Conservation (phyloP, 441 rosid genomes). For the Populus hybrid region DNA sequence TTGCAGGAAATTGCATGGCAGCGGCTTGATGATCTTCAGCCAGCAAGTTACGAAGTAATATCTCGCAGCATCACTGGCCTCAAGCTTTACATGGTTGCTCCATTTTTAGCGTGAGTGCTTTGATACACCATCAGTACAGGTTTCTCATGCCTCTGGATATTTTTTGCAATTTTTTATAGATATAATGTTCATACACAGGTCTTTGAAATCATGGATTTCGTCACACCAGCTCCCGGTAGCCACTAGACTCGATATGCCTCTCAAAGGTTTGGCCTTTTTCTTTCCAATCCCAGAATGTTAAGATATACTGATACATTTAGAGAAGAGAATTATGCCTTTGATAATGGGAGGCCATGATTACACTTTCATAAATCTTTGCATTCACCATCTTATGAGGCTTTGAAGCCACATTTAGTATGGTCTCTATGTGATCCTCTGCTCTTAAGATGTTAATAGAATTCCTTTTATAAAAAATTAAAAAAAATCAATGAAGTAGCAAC, state of each 20-base stretch:
- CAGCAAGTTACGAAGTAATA: conserved; percentile 72
- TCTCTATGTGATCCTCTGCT: not conserved
- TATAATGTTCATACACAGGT: conserved; percentile 40
- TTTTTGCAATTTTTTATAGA: conserved; percentile 7
- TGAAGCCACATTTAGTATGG: not conserved
- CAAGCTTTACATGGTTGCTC: conserved; percentile 96
- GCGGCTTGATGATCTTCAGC: conserved; percentile 79
- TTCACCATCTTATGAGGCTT: not conserved
- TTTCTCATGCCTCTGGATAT: not conserved
- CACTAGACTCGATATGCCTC: conserved; percentile 60
- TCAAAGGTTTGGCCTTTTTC: conserved; percentile 47
- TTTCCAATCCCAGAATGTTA: not conserved
- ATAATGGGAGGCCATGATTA: not conserved
- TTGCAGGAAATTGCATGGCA: conserved; percentile 97
- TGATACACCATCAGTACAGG: not conserved
- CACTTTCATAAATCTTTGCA: not conserved
- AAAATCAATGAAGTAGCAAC: not conserved
- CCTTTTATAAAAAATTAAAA: not conserved
- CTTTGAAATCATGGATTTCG: conserved; percentile 68
- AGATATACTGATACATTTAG: not conserved
- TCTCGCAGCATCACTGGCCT: conserved; percentile 82
- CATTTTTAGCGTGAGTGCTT: conserved; percentile 73
- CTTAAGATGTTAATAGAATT: not conserved
- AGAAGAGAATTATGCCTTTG: not conserved
- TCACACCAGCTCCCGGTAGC: conserved; percentile 54